A percentile compares a stretch with the other conserved stretches of the same genome.
Evolutionary conservation across 441 rosid species (phyloP).

Genomic region (Populus tomentosa): DNA sequence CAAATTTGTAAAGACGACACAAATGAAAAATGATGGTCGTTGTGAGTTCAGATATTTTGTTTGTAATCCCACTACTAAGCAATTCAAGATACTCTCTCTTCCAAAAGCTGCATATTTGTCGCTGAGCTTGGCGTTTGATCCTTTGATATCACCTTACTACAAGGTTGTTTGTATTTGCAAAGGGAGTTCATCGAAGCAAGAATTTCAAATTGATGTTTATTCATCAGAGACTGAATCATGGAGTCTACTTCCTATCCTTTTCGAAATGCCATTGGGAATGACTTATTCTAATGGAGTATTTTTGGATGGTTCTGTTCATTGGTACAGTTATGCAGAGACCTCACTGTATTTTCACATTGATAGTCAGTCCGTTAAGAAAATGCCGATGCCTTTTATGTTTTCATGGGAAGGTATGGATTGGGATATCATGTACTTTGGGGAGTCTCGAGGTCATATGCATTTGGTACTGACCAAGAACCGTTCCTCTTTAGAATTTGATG

Average conservation of each 20-base stretch:
- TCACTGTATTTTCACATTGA: background rate
- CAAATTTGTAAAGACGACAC: too few species aligned
- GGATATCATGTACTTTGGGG: background rate
- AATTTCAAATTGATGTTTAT: background rate
- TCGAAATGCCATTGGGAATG: background rate
- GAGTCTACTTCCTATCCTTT: background rate
- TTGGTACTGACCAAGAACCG: background rate
- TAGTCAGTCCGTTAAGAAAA: background rate
- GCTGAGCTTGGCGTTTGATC: constrained; percentile 2
- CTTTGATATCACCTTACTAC: background rate
- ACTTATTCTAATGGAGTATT: background rate
- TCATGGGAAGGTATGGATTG: background rate
- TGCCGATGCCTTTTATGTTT: background rate
- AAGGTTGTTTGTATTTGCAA: background rate
- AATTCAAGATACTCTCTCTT: constrained; percentile 7
- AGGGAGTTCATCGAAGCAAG: background rate
- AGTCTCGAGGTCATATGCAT: background rate
- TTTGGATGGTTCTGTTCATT: background rate
- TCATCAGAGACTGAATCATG: background rate
- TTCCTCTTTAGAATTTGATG: background rate
- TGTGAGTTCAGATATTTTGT: constrained; percentile 8
- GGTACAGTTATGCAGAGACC: background rate
- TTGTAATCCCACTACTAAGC: constrained; percentile 34
- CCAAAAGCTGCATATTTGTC: background rate
- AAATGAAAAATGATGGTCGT: background rate